These are phyloP conservation scores for Diddensiella caesifluorescens DNA, from an alignment of 805 yeast species.

Conservation along the genomic window DNA sequence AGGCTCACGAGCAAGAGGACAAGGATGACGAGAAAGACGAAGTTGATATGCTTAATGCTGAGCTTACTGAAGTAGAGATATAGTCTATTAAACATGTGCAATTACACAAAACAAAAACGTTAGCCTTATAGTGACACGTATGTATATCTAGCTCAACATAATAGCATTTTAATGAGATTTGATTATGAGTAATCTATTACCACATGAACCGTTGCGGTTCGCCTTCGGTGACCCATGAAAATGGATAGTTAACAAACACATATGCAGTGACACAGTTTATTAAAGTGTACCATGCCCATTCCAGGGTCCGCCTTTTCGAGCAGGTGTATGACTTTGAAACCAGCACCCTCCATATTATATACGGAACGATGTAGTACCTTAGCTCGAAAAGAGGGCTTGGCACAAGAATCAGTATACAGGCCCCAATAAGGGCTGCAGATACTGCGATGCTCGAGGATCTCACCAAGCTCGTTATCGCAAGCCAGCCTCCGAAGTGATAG, in stretches of 20 bases:
- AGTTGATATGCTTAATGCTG: constrained; percentile 17
- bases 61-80: constrained; percentile 22
- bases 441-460: constrained; percentile 24
- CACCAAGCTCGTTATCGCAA: constrained; percentile 28
- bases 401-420: constrained; percentile 56
- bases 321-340: constrained; percentile 28
- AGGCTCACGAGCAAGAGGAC: constrained; percentile 2
- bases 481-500: constrained; percentile 51
- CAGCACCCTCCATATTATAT: constrained; percentile 64
- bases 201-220: constrained; percentile 78
- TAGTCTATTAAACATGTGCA: constrained; percentile 4
- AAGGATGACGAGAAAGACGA: constrained; percentile 15
- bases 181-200: too few species aligned
- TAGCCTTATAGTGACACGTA: too few species aligned
- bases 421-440: constrained; percentile 26
- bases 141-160: too few species aligned
- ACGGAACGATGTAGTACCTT: constrained; percentile 82
- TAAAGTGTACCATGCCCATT: constrained; percentile 55
- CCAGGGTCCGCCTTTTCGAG: constrained; percentile 40
- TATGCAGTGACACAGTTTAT: constrained; percentile 49
- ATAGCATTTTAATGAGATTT: too few species aligned
- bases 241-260: constrained; percentile 57
- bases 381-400: constrained; percentile 96
- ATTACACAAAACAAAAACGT: background rate
- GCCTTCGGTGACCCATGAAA: constrained; percentile 62